A percentile compares a stretch with the other conserved stretches of the same genome.
phyloP scores from a whole-genome alignment of 495 filamentous ascomycete species.

The Penicillium paxilli region DNA sequence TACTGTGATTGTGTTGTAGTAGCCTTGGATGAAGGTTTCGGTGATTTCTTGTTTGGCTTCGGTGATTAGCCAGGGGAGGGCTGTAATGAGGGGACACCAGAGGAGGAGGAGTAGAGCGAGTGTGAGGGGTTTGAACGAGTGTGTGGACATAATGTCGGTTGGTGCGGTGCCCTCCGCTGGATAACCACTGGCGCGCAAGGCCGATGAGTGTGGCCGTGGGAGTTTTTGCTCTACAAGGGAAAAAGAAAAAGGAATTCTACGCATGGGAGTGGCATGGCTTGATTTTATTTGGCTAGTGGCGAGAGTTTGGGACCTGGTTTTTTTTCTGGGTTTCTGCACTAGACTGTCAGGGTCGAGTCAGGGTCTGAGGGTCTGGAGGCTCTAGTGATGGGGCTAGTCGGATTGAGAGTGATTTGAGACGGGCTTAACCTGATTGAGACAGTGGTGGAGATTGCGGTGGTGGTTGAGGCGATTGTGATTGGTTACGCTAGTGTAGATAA shows the following conservation, averaged over 20 bases:
- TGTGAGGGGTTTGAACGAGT: conserved; percentile 28
- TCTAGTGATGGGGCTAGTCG: neutral
- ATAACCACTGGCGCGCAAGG: too few species aligned
- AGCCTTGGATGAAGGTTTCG: conserved; percentile 13
- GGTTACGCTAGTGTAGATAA: neutral
- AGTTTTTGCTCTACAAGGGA: too few species aligned
- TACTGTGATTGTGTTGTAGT: conserved; percentile 1
- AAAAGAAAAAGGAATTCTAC: too few species aligned
- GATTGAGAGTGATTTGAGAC: neutral
- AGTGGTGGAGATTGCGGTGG: neutral
- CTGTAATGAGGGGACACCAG: conserved; percentile 12
- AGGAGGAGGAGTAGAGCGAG: conserved; percentile 13
- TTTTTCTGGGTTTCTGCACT: neutral
- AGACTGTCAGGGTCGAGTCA: neutral
- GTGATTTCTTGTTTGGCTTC: conserved; percentile 21
- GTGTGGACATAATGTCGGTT: conserved; percentile 11
- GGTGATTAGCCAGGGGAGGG: conserved; percentile 36
- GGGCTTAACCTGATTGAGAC: neutral
- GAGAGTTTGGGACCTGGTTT: too few species aligned
- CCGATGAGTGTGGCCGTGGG: neutral
- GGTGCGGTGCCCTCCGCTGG: too few species aligned
- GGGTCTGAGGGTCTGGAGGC: neutral
- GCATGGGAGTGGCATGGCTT: too few species aligned
- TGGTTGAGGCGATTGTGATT: neutral
- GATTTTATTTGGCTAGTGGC: neutral